phyloP scores from a whole-genome alignment of 2,329 filamentous ascomycete species.

The Penicillium sclerotiorum region DNA sequence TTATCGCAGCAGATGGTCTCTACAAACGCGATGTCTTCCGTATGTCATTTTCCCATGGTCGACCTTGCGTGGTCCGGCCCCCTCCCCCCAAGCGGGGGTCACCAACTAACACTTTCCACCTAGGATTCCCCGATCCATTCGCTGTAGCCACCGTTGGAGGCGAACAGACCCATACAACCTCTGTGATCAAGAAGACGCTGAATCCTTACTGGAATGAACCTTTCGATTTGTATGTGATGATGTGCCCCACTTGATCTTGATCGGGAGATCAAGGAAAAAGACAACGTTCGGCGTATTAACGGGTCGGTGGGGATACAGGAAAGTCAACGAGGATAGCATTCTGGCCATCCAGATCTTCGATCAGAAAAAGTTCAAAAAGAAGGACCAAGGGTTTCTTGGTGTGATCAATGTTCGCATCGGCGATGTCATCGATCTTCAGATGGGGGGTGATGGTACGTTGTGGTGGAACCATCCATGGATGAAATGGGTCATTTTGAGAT shows the following conservation, averaged over 20 bases:
- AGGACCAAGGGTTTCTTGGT: conserved; percentile 97
- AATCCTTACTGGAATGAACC: conserved; percentile 99
- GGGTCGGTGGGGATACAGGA: conserved; percentile 55
- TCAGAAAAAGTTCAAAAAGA: conserved; percentile 99
- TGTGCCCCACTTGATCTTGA: conserved; percentile 3
- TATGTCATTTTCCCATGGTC: conserved; percentile 56
- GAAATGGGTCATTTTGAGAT: conserved; percentile 4
- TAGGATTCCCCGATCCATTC: conserved; percentile 96
- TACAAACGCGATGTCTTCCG: conserved; percentile 99
- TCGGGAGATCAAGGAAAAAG: background rate
- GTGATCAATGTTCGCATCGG: conserved; percentile 97
- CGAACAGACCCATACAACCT: conserved; percentile 97
- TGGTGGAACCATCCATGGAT: conserved; percentile 4
- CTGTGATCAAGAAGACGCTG: conserved; percentile 93
- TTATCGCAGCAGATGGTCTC: conserved; percentile 96
- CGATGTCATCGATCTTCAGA: conserved; percentile 86
- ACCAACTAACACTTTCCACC: conserved; percentile 15
- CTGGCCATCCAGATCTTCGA: conserved; percentile 98
- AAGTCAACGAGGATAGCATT: conserved; percentile 92
- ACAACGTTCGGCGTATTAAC: conserved; percentile 13
- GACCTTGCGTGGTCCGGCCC: conserved; percentile 3
- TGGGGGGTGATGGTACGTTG: conserved; percentile 82
- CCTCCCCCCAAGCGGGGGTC: conserved; percentile 14
- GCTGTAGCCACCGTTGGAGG: conserved; percentile 95
- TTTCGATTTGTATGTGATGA: conserved; percentile 83